Base-by-base conservation (phyloP, 495 filamentous ascomycete species). In the Penicillium tannophilum region DNA sequence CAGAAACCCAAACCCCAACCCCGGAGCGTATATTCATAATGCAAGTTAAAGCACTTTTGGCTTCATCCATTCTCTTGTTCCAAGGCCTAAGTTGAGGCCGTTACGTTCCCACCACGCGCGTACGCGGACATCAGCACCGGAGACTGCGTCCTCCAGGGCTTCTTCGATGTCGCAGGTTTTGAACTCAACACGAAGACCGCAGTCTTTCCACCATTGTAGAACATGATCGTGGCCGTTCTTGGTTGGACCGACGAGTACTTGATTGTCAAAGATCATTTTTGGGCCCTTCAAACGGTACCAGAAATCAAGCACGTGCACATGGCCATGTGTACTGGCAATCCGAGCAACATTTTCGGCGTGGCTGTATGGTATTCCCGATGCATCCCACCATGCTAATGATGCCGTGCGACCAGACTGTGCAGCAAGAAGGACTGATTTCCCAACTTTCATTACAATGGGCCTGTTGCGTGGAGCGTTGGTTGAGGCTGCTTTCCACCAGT, bases 151-250 rank as follows among this genome's bases (percentile, higher is more conserved):
- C 70, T 97, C 93, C 55, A 97, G 76, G 10, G 93, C 92, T 74
- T 96, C 93, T 70, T 97, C 92, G 60, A 97, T 91, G 76, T 96
- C 91, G 62, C 92, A 96, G 9, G 92, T 95, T 75, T 93, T 93
- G 69, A 96, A 97, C 72, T 96, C 91, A 12, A 96, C 92, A 11
- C 79, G 76, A 41, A 90, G 80, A 0, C 88, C 88, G 59, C 87
- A 90, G 49, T 76, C 72, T 59, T 88, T 89, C 93, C 93, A 97
- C 92, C 92, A 97, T 67, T 96, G 90, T 14, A 97, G 72, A 30
- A 96, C 90, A 20, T 86, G 81, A 19, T 89, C 86, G 67, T 93
- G 89, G 3, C 90, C 91, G 56, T 92, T 92, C 68, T 90, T 92
- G 8, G 93, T 96, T 10, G 93, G 86, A 16, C 90, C 90, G 4